Percentiles rank a stretch among this genome's conserved stretches.
phyloP scores from a whole-genome alignment of 2,329 filamentous ascomycete genomes.

The Colletotrichum cordylinicola region DNA sequence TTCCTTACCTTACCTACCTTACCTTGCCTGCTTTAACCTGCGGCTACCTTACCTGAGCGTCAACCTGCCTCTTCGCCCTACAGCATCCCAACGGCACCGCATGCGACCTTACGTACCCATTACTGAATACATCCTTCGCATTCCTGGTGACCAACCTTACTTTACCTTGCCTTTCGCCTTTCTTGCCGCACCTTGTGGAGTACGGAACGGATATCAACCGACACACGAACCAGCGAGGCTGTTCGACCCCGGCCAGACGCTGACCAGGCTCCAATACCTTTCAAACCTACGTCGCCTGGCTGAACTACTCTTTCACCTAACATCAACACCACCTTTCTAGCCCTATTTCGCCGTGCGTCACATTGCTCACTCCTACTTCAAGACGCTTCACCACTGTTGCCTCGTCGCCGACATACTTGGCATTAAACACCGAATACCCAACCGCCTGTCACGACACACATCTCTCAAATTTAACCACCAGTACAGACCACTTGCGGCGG shows the following conservation, averaged over 20 bases:
- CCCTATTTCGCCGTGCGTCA: neutral
- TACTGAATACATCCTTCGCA: neutral
- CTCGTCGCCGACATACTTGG: neutral
- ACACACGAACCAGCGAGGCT: neutral
- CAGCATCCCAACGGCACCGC: neutral
- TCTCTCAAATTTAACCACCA: neutral
- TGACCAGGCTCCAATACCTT: neutral
- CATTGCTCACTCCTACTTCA: neutral
- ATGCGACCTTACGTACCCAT: slow-evolving; percentile 7
- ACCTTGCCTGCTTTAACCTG: neutral
- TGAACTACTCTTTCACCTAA: neutral
- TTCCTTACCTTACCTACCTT: neutral
- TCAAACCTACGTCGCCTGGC: neutral
- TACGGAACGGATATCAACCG: neutral
- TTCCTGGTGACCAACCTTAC: neutral
- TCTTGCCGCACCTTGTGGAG: neutral
- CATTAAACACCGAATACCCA: neutral
- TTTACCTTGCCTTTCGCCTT: neutral
- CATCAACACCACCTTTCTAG: neutral
- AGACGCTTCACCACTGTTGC: neutral
- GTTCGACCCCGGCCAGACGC: neutral
- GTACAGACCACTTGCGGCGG: slow-evolving; percentile 2
- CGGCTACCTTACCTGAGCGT: neutral
- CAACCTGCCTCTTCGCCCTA: neutral
- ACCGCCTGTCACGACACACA: neutral